Conservation (phyloP, 2,329 filamentous ascomycete species). For the Fusarium guadeloupense region DNA sequence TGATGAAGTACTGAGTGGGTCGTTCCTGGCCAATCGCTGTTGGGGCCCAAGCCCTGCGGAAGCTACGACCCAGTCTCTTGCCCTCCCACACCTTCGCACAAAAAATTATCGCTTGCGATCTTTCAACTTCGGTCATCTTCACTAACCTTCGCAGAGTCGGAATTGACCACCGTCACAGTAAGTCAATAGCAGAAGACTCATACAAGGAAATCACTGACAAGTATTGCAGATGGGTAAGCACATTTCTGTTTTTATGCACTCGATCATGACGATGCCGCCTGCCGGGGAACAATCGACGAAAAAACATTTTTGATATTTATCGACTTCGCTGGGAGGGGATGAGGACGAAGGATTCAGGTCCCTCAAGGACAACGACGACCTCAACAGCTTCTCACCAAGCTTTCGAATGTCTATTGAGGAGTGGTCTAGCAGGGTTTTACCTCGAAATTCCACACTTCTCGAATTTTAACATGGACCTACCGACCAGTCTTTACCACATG, state of each 20-base stretch:
- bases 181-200: slow-evolving; percentile 50
- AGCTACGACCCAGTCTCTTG: slow-evolving; percentile 44
- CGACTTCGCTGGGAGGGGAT: slow-evolving; percentile 4
- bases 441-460: slow-evolving; percentile 6
- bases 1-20: slow-evolving; percentile 34
- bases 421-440: not conserved
- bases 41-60: slow-evolving; percentile 51
- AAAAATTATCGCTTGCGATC: slow-evolving; percentile 52
- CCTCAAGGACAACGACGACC: not conserved
- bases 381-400: not conserved
- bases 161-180: slow-evolving; percentile 61
- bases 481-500: slow-evolving; percentile 1
- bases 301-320: slow-evolving; percentile 35
- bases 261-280: slow-evolving; percentile 39
- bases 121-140: slow-evolving; percentile 53
- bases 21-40: slow-evolving; percentile 46
- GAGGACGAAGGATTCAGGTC: slow-evolving; percentile 8
- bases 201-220: slow-evolving; percentile 51
- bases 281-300: slow-evolving; percentile 34
- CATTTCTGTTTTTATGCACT: slow-evolving; percentile 36
- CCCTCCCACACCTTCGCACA: slow-evolving; percentile 55
- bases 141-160: slow-evolving; percentile 54
- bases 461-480: slow-evolving; percentile 21
- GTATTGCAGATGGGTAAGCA: slow-evolving; percentile 69
- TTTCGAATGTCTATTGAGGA: not conserved